Evolutionary conservation across 2,329 filamentous ascomycete genomes (phyloP).

Genomic region (Ceratocystis albifundus): DNA sequence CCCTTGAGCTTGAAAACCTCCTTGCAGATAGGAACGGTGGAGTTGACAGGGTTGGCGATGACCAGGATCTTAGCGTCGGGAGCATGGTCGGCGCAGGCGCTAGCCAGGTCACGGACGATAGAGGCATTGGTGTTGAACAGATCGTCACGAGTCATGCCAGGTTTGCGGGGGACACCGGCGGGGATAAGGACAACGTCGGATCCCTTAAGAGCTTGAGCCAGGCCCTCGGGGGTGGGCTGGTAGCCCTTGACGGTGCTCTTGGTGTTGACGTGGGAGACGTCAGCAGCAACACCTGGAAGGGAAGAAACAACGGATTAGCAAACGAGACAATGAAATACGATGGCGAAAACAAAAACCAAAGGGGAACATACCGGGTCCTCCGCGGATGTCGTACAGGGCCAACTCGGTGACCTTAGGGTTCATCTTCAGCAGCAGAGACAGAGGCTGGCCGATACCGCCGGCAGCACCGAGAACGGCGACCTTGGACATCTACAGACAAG

Average conservation of each 20-base stretch:
- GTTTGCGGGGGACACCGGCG: conserved; percentile 96
- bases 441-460: conserved; percentile 95
- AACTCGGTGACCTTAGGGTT: conserved; percentile 90
- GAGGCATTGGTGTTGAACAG: conserved; percentile 99
- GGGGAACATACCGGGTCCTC: conserved; percentile 64
- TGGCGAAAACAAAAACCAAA: background rate
- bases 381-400: conserved; percentile 94
- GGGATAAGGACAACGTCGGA: conserved; percentile 94
- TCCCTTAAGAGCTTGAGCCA: conserved; percentile 69
- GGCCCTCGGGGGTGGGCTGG: conserved; percentile 62
- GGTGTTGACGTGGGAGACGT: conserved; percentile 98
- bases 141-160: conserved; percentile 99
- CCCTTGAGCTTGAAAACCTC: conserved; percentile 92
- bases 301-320: conserved; percentile 1
- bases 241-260: conserved; percentile 90
- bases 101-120: conserved; percentile 96
- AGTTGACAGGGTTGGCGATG: conserved; percentile 99
- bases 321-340: background rate
- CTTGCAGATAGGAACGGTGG: conserved; percentile 91
- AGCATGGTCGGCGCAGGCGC: conserved; percentile 76
- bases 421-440: conserved; percentile 96
- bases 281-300: conserved; percentile 80
- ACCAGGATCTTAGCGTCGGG: conserved; percentile 92
- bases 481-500: conserved; percentile 66
- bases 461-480: conserved; percentile 93